These are phyloP conservation scores for Proliferodiscus dingleyae DNA, from an alignment of 2,329 filamentous ascomycete genomes.

Conservation along the genomic window DNA sequence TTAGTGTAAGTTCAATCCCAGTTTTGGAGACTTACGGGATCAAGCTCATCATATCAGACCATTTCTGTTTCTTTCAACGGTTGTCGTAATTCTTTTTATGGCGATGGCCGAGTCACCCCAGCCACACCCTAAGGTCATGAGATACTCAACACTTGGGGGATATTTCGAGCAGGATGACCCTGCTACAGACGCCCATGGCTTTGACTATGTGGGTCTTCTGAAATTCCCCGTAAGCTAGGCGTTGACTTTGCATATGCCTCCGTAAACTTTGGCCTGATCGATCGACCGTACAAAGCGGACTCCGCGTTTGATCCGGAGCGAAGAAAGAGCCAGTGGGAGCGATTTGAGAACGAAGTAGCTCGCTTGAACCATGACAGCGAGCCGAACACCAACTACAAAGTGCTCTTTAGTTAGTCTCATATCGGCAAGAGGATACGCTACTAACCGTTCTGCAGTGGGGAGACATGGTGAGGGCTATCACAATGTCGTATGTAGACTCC, in stretches of 20 bases:
- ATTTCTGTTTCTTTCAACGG: constrained; percentile 21
- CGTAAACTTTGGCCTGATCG: constrained; percentile 61
- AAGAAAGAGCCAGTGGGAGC: constrained; percentile 54
- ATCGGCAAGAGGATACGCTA: constrained; percentile 16
- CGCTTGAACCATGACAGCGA: constrained; percentile 45
- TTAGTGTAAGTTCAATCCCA: constrained; percentile 6
- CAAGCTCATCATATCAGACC: constrained; percentile 14
- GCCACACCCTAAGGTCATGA: constrained; percentile 29
- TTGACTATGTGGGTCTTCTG: constrained; percentile 56
- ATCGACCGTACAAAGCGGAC: constrained; percentile 56
- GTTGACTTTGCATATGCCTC: constrained; percentile 40
- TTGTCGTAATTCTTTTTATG: constrained; percentile 20
- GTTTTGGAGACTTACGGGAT: neutral
- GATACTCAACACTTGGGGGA: constrained; percentile 55
- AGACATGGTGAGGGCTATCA: constrained; percentile 66
- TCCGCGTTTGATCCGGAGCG: constrained; percentile 36
- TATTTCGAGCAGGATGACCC: constrained; percentile 62
- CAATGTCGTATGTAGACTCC: too few relatives aligned
- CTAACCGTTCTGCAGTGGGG: constrained; percentile 39
- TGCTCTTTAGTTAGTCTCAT: constrained; percentile 46
- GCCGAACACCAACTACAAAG: constrained; percentile 52
- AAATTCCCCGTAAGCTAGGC: neutral
- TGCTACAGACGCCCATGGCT: constrained; percentile 49
- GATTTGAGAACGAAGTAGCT: constrained; percentile 54
- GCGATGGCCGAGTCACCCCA: constrained; percentile 23